Evolutionary conservation across 805 yeast genomes (phyloP), one percentile per base, ranked within the genome.

Genomic region (Cyberlindnera petersonii): DNA sequence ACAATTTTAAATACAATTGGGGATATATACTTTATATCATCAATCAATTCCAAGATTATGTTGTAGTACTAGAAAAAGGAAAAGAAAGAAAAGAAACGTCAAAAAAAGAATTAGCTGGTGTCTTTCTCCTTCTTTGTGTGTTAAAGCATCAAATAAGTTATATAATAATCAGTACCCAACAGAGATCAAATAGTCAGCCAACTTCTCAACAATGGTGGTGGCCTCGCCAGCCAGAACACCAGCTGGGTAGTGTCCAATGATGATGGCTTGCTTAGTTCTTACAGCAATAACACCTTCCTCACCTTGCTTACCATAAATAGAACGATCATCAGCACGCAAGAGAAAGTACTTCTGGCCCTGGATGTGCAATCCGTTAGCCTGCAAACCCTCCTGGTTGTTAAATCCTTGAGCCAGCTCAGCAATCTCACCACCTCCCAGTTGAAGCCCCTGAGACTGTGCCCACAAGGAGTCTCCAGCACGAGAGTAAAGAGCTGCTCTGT

Each of bases 191-290:
- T 93, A 89, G 62, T 93, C 98, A 33, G 95, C 98, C 69, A 93
- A 74, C 59, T 87, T 91, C 65, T 93, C 98, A 41, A 91, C 96
- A 48, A 89, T 85, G 56, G 83, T 78, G 43, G 97, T 85, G 37
- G 98, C 98, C 60, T 86, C 96, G 53, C 95, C 96, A 23, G 98
- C 86, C 63, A 82, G 91, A 33, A 86, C 83, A 40, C 89, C 89
- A 10, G 85, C 77, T 13, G 95, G 93, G 61, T 93, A 93, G 64
- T 93, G 98, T n/a, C 93, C 96, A 53, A 93, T 68, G 58, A 93
- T 66, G 41, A 93, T 79, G 22, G 97, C 88, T 66, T 91, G 98
- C 59, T 79, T 86, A 40, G 98, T 88, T 73, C 95, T 85, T 33
- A 91, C 97, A 49, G 86, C 82, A 49, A 93, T 67, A 39, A 91